phyloP scores from a whole-genome alignment of 257 asterid species.

The Thymus quinquecostatus region DNA sequence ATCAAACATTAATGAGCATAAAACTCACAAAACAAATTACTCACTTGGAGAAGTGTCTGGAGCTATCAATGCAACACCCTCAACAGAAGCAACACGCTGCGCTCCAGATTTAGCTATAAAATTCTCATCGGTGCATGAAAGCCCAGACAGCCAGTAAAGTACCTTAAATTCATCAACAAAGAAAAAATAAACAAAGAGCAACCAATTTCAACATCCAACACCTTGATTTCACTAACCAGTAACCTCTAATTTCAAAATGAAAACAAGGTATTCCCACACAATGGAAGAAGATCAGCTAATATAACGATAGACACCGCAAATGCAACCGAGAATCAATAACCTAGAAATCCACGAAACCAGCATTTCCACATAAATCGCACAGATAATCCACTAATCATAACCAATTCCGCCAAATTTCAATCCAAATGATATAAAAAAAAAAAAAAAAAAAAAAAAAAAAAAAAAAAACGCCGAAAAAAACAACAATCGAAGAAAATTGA shows the following conservation, averaged over 20 bases:
- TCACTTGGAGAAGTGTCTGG: slow-evolving; percentile 96
- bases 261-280: neutral
- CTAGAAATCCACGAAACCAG: slow-evolving; percentile 17
- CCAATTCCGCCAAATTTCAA: slow-evolving; percentile 5
- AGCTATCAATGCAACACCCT: slow-evolving; percentile 73
- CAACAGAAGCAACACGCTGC: slow-evolving; percentile 86
- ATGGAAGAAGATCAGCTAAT: slow-evolving; percentile 5
- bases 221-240: neutral
- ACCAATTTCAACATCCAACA: neutral
- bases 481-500: neutral
- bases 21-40: slow-evolving; percentile 22
- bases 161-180: slow-evolving; percentile 43
- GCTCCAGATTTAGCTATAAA: slow-evolving; percentile 91
- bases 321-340: neutral
- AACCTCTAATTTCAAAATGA: neutral
- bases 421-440: no score
- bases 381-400: slow-evolving; percentile 3
- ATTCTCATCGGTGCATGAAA: slow-evolving; percentile 93
- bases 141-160: slow-evolving; percentile 98
- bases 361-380: neutral
- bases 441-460: neutral
- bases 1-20: neutral
- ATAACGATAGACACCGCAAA: neutral
- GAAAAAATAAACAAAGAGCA: neutral
- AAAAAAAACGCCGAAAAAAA: neutral